These are phyloP conservation scores for Selenicereus undatus DNA, from an alignment of 148 eudicot species.

Conservation along the genomic window DNA sequence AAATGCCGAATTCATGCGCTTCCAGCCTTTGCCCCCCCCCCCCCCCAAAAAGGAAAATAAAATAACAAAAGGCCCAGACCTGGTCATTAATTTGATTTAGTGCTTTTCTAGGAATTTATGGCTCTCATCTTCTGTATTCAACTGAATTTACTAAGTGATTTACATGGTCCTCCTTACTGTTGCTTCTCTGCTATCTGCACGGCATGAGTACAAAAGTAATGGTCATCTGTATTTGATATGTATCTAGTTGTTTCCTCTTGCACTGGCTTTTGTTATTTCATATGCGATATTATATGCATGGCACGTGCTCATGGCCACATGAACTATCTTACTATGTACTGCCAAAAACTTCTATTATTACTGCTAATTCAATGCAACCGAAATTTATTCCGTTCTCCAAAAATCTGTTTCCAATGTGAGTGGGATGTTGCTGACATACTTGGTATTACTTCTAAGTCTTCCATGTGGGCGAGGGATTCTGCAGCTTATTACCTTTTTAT, in stretches of 20 bases:
- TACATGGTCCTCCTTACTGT: background rate
- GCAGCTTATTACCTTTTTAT: too few species aligned
- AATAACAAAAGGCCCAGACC: too few species aligned
- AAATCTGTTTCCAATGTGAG: too few species aligned
- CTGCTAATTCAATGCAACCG: background rate
- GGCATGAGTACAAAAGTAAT: background rate
- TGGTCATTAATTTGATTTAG: too few species aligned
- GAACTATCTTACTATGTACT: background rate
- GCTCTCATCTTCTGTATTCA: too few species aligned
- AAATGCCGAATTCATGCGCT: too few species aligned
- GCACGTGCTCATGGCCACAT: background rate
- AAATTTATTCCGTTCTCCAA: background rate
- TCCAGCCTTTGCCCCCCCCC: too few species aligned
- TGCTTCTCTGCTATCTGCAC: background rate
- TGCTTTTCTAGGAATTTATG: too few species aligned
- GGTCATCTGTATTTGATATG: background rate
- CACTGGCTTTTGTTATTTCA: background rate
- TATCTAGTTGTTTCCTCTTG: background rate
- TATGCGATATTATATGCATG: background rate
- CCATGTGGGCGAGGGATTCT: too few species aligned
- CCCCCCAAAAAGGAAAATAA: too few species aligned
- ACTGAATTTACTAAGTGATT: background rate
- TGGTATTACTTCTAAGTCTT: too few species aligned
- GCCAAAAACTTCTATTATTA: background rate
- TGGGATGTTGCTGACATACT: too few species aligned